These are phyloP conservation scores for Berberis vulgaris DNA, from an alignment of 164 flowering plant genomes.

Conservation along the genomic window DNA sequence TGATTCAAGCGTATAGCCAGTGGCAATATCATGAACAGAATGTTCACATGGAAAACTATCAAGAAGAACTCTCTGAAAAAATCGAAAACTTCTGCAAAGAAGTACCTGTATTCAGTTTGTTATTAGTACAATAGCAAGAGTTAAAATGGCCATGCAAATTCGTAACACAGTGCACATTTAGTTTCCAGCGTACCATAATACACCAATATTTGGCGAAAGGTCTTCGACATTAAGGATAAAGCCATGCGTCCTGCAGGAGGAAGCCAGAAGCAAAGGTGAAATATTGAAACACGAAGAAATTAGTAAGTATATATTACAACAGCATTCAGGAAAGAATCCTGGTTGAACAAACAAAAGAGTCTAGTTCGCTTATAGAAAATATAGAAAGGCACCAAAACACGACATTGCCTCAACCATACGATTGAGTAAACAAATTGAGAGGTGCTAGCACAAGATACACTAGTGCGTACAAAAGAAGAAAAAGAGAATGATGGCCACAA, in stretches of 20 bases:
- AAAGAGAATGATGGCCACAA: too few species aligned
- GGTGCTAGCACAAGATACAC: too few species aligned
- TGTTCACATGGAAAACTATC: conserved; percentile 79
- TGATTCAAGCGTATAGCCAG: conserved; percentile 82
- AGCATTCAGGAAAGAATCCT: too few species aligned
- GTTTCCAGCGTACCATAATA: conserved; percentile 57
- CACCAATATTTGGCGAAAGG: conserved; percentile 93
- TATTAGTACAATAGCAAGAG: background rate
- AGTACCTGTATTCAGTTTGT: conserved; percentile 59
- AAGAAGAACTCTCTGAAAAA: conserved; percentile 83
- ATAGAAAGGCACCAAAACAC: too few species aligned
- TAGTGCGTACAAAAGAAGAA: too few species aligned
- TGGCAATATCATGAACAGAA: conserved; percentile 82
- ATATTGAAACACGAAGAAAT: too few species aligned
- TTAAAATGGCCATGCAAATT: background rate
- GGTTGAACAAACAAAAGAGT: too few species aligned
- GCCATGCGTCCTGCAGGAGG: conserved; percentile 77
- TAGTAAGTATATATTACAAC: too few species aligned
- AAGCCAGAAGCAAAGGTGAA: too few species aligned
- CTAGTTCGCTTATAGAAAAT: too few species aligned
- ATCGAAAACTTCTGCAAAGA: conserved; percentile 97
- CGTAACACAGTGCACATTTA: background rate
- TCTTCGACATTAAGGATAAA: conserved; percentile 84
- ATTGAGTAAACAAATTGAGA: too few species aligned
- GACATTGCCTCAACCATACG: too few species aligned